These are phyloP conservation scores for Hypoxylon sp. DNA, from an alignment of 2,329 filamentous ascomycete genomes.

Conservation along the genomic window DNA sequence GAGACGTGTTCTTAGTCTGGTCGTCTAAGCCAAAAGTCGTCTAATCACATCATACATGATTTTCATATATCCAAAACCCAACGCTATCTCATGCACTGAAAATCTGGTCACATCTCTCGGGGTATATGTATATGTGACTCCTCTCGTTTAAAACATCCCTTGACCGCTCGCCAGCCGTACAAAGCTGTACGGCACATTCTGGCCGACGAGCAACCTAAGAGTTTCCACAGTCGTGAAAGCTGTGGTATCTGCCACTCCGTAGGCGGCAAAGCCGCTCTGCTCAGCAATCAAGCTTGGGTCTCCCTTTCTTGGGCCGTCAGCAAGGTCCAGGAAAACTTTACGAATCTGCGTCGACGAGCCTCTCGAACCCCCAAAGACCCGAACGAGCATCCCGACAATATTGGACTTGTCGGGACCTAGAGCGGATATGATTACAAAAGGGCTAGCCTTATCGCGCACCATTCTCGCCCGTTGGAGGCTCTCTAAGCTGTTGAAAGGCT, in stretches of 20 bases:
- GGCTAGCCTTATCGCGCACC: slow-evolving; percentile 68
- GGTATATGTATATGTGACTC: slow-evolving; percentile 36
- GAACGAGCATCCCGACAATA: slow-evolving; percentile 82
- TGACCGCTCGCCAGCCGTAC: slow-evolving; percentile 78
- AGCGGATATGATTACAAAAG: slow-evolving; percentile 86
- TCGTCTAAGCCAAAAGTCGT: slow-evolving; percentile 25
- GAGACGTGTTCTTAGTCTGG: slow-evolving; percentile 24
- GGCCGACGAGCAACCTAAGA: slow-evolving; percentile 81
- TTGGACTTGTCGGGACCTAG: slow-evolving; percentile 83
- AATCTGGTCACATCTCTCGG: slow-evolving; percentile 24
- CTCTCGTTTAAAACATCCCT: slow-evolving; percentile 60
- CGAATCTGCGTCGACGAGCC: slow-evolving; percentile 59
- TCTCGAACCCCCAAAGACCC: slow-evolving; percentile 73
- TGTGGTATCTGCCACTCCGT: slow-evolving; percentile 83
- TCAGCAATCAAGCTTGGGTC: slow-evolving; percentile 80
- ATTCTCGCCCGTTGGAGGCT: slow-evolving; percentile 68
- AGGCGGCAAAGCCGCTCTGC: slow-evolving; percentile 83
- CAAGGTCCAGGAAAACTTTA: slow-evolving; percentile 86
- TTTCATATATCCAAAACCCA: slow-evolving; percentile 21
- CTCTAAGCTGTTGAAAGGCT: slow-evolving; percentile 84
- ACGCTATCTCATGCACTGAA: slow-evolving; percentile 7
- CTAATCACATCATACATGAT: slow-evolving; percentile 30
- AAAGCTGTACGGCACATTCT: slow-evolving; percentile 91
- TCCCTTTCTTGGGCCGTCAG: slow-evolving; percentile 75
- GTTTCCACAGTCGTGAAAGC: slow-evolving; percentile 90